phyloP scores from a whole-genome alignment of 768 basidiomycete genomes.

The Rhizopogon vesiculosus region DNA sequence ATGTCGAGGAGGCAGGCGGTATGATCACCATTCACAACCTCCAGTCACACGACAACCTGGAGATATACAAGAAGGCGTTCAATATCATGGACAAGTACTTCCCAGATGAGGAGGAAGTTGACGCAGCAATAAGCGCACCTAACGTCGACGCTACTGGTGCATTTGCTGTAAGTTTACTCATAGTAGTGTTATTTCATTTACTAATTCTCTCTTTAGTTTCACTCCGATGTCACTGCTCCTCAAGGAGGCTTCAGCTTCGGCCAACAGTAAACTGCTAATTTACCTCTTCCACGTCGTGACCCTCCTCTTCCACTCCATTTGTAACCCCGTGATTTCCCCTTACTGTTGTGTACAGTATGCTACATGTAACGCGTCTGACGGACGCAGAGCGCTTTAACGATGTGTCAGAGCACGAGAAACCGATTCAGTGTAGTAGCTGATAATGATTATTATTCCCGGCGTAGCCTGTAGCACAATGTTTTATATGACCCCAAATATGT shows the following conservation, averaged over 20 bases:
- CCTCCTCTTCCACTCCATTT: slow-evolving; percentile 7
- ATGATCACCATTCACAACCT: slow-evolving; percentile 99
- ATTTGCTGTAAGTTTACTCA: slow-evolving; percentile 55
- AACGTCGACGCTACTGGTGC: slow-evolving; percentile 69
- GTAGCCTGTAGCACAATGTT: background rate
- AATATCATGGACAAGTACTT: slow-evolving; percentile 98
- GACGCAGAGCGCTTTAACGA: slow-evolving; percentile 21
- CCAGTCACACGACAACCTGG: slow-evolving; percentile 98
- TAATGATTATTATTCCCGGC: slow-evolving; percentile 10
- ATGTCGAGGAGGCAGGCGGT: slow-evolving; percentile 96
- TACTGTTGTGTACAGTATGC: slow-evolving; percentile 8
- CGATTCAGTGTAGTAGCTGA: slow-evolving; percentile 13
- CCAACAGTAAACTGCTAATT: slow-evolving; percentile 37
- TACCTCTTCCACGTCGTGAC: slow-evolving; percentile 4
- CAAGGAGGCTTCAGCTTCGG: slow-evolving; percentile 97
- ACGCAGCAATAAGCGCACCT: slow-evolving; percentile 75
- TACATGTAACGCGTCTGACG: slow-evolving; percentile 28
- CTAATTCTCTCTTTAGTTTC: slow-evolving; percentile 50
- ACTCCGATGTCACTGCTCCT: slow-evolving; percentile 80
- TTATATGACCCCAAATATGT: slow-evolving; percentile 3
- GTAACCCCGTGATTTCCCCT: slow-evolving; percentile 7
- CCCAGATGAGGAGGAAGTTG: slow-evolving; percentile 95
- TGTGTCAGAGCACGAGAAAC: slow-evolving; percentile 14
- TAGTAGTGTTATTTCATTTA: background rate
- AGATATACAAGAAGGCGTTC: slow-evolving; percentile 99